Conservation (phyloP, 1,284 basidiomycete species). For the Chalciporus sp. region DNA sequence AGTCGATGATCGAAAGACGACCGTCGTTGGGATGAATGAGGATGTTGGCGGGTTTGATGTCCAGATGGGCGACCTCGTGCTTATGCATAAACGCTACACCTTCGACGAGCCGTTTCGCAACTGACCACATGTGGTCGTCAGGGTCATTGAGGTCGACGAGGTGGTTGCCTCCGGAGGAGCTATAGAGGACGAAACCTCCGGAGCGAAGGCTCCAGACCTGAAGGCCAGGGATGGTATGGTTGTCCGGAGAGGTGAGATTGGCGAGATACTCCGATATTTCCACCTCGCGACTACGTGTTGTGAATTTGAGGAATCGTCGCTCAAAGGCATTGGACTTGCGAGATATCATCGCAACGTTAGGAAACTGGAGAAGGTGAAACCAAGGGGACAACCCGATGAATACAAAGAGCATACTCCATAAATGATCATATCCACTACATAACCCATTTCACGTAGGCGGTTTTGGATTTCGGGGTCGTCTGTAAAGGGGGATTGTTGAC, state of each 20-base stretch:
- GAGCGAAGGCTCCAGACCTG: conserved; percentile 2
- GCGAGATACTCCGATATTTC: not conserved
- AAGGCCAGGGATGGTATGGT: conserved; percentile 1
- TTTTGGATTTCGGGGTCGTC: no score
- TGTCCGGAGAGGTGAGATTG: not conserved
- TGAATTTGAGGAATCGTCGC: conserved; percentile 7
- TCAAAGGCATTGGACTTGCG: not conserved
- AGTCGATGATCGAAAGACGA: conserved; percentile 7
- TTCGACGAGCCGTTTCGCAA: conserved; percentile 6
- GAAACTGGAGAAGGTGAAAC: no score
- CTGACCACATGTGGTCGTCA: conserved; percentile 4
- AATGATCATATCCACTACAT: no score
- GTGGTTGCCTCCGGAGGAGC: not conserved
- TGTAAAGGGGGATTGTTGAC: no score
- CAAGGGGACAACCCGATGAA: no score
- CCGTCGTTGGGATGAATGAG: not conserved
- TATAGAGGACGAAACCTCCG: conserved; percentile 2
- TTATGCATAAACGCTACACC: conserved; percentile 15
- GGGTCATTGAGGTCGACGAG: not conserved
- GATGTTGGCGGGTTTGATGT: conserved; percentile 2
- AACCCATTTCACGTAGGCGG: no score
- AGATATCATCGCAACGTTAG: not conserved
- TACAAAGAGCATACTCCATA: no score
- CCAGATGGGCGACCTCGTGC: conserved; percentile 4
- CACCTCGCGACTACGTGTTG: not conserved